Base-by-base conservation (phyloP, 2,329 filamentous ascomycete species). In the Alternaria sp. region DNA sequence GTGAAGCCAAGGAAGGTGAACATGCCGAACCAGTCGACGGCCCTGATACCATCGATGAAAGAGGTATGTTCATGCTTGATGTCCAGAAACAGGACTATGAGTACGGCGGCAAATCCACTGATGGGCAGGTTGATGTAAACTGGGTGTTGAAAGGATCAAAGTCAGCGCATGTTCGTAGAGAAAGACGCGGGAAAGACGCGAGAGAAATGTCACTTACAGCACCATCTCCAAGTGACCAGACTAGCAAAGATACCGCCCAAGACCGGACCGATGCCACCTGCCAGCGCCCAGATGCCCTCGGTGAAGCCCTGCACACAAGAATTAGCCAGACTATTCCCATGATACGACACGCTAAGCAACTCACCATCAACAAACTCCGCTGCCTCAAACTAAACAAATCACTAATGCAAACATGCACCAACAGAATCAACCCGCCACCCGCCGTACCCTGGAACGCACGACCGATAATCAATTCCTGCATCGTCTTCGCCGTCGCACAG, bases 371-470 rank as follows among this genome's bases (percentile, higher is more conserved):
- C 9, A 88, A 68, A 64, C 80, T 84, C 17, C 84, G 77, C 40
- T 81, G 74, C 68, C 85, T 80, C 78, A 90, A 81, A 50, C 85
- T 87, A 77, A 90, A 90, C 57, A 90, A 71, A 77, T 91, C 89
- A 17, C 84, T 84, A 57, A 91, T 88, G 62, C 83, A 85, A 61
- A 91, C 89, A 74, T 89, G 88, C 57, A 88, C 86, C 59, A 91
- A 74, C 44, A 87, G 82, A 56, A 90, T 84, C 43, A 90, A 79
- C 0, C 89, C 89, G 50, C 89, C 89, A 44, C 86, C 86, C 4
- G 87, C 89, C n/a, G 86, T 80, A 69, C 89, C 89, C 72, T 91
- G 89, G 45, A 90, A 82, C 0, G 86, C 85, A 63, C 89, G 81
- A 12, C 86, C 88, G 6, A 84, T 83, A 52, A 91, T 85, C 30